Evolutionary conservation across 1,139 yeast genomes (phyloP).

Genomic region (Suhomyces panamericanus): DNA sequence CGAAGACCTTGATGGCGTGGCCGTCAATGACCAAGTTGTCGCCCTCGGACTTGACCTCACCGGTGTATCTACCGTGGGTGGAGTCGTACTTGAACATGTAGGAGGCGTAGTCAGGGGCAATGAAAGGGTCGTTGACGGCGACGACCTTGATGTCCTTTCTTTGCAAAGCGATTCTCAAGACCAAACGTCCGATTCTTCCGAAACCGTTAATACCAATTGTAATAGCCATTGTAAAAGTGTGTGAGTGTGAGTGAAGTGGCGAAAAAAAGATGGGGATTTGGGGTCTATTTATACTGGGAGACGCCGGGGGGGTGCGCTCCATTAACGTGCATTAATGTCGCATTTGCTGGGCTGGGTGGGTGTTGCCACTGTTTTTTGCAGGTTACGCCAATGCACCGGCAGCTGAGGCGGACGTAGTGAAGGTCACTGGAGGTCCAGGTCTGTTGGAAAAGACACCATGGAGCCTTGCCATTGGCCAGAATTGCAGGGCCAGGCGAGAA

Average conservation of each 20-base stretch:
- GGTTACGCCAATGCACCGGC: not conserved
- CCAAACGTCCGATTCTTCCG: conserved; percentile 89
- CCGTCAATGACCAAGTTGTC: conserved; percentile 65
- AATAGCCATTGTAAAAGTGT: conserved; percentile 23
- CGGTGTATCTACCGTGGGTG: conserved; percentile 76
- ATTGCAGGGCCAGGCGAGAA: no score
- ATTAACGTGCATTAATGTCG: not conserved
- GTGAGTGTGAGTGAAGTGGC: conserved; percentile 7
- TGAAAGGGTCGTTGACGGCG: conserved; percentile 84
- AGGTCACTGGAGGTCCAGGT: no score
- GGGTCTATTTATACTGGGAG: conserved; percentile 13
- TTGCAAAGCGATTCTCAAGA: conserved; percentile 71
- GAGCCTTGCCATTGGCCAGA: not conserved
- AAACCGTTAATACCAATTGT: conserved; percentile 80
- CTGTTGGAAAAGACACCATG: no score
- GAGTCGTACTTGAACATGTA: conserved; percentile 90
- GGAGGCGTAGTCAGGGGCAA: conserved; percentile 79
- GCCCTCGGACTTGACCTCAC: conserved; percentile 63
- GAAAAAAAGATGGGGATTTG: conserved; percentile 7
- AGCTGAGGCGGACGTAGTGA: not conserved
- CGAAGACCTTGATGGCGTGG: conserved; percentile 64
- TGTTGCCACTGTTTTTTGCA: not conserved
- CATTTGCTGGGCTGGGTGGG: no score
- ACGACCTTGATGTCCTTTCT: conserved; percentile 75
- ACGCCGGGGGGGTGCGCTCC: conserved; percentile 4